Conservation (phyloP, 768 basidiomycete genomes). For the Termitomyces sp. region DNA sequence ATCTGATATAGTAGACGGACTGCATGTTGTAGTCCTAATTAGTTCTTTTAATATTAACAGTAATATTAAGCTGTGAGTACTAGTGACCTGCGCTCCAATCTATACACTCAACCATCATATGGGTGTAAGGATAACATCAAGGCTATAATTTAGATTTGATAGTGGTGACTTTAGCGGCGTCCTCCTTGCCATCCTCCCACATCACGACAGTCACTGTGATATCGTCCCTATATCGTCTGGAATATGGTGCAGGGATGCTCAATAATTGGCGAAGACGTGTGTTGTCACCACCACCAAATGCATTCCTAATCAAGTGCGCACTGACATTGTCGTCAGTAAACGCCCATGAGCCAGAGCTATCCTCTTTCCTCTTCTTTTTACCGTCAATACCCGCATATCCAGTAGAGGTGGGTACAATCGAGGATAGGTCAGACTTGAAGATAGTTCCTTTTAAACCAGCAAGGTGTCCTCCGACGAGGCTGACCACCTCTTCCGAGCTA, state of each 20-base stretch:
- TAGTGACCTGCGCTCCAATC: not conserved
- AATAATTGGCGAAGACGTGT: slow-evolving; percentile 49
- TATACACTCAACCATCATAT: not conserved
- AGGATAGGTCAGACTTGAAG: slow-evolving; percentile 50
- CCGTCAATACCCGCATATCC: slow-evolving; percentile 60
- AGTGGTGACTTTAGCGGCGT: slow-evolving; percentile 26
- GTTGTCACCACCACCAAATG: slow-evolving; percentile 82
- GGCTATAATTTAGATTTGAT: slow-evolving; percentile 46
- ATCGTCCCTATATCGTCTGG: slow-evolving; percentile 79
- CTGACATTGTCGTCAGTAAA: slow-evolving; percentile 77
- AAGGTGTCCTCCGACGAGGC: slow-evolving; percentile 80
- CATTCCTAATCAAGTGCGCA: slow-evolving; percentile 84
- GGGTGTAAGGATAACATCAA: not conserved
- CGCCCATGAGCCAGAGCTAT: slow-evolving; percentile 54
- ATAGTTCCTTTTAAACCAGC: slow-evolving; percentile 62
- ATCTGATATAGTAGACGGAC: slow-evolving; percentile 4
- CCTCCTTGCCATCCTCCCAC: slow-evolving; percentile 70
- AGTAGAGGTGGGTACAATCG: slow-evolving; percentile 48
- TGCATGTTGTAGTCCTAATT: not conserved
- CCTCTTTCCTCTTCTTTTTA: slow-evolving; percentile 39
- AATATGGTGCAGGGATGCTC: slow-evolving; percentile 79
- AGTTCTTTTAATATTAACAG: slow-evolving; percentile 11
- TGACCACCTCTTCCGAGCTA: slow-evolving; percentile 81
- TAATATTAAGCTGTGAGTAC: slow-evolving; percentile 6
- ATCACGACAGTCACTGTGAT: slow-evolving; percentile 80